Evolutionary conservation across 2,329 filamentous ascomycete species (phyloP).

Genomic region (Truncatella angustata): DNA sequence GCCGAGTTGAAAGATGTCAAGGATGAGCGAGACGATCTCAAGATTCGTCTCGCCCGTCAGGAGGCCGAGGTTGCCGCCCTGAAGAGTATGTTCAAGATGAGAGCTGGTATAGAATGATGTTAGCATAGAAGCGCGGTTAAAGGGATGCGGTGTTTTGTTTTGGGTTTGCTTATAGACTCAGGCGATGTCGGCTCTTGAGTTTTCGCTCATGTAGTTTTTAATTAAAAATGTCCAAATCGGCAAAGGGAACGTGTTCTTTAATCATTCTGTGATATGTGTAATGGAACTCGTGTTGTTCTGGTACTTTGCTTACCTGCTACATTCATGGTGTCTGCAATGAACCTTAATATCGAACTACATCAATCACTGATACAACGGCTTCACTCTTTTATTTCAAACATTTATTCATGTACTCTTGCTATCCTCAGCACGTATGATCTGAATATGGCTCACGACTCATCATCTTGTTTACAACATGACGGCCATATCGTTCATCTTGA

Average conservation of each 20-base stretch:
- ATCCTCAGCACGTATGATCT: not conserved
- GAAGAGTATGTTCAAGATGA: slow-evolving; percentile 45
- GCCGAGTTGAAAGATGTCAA: slow-evolving; percentile 55
- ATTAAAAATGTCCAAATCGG: slow-evolving; percentile 21
- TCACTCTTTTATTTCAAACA: not conserved
- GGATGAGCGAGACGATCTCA: slow-evolving; percentile 61
- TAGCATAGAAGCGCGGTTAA: not conserved
- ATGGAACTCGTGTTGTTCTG: not conserved
- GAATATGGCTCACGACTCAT: not conserved
- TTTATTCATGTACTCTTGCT: not conserved
- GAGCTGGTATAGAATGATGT: slow-evolving; percentile 13
- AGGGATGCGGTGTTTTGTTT: not conserved
- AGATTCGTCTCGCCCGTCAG: slow-evolving; percentile 59
- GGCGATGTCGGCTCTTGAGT: slow-evolving; percentile 30
- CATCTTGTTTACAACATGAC: not conserved
- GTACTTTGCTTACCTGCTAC: too few species aligned
- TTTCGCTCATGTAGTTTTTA: slow-evolving; percentile 18
- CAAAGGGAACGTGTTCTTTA: slow-evolving; percentile 26
- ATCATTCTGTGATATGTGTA: slow-evolving; percentile 14
- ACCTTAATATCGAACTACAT: too few species aligned
- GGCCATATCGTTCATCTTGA: too few species aligned
- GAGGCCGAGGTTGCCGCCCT: slow-evolving; percentile 65
- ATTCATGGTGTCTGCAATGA: too few species aligned
- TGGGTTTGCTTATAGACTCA: slow-evolving; percentile 18
- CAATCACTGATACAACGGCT: not conserved